These are phyloP conservation scores for Nadsonia fulvescens DNA, from an alignment of 805 yeast genomes.

Conservation along the genomic window DNA sequence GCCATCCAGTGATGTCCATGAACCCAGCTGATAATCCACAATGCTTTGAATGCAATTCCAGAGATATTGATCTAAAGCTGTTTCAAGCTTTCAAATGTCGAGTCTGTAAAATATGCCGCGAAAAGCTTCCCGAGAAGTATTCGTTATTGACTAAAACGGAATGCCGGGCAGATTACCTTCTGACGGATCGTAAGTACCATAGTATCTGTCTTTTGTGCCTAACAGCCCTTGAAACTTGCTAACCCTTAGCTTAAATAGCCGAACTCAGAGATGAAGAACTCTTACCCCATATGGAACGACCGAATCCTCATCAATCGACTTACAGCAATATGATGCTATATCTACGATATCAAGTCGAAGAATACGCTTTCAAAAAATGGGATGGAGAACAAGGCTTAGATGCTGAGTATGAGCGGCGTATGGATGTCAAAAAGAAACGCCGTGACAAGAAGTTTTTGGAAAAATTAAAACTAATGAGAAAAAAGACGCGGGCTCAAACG, in stretches of 20 bases:
- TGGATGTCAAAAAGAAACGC: conserved; percentile 48
- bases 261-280: conserved; percentile 58
- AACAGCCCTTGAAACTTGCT: background rate
- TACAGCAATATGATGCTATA: conserved; percentile 87
- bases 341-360: conserved; percentile 82
- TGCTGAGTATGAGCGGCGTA: conserved; percentile 80
- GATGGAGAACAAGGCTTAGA: conserved; percentile 78
- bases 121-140: conserved; percentile 67
- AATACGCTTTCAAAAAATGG: conserved; percentile 87
- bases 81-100: conserved; percentile 49
- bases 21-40: conserved; percentile 25
- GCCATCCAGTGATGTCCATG: conserved; percentile 6
- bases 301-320: conserved; percentile 84
- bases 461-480: conserved; percentile 74
- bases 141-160: conserved; percentile 88
- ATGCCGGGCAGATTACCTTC: conserved; percentile 75
- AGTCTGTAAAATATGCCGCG: conserved; percentile 68
- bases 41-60: conserved; percentile 67
- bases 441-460: conserved; percentile 63
- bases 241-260: no score
- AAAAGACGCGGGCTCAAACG: conserved; percentile 83
- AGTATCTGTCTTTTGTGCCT: background rate
- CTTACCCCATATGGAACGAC: conserved; percentile 65
- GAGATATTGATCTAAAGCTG: conserved; percentile 63
- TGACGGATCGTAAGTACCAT: conserved; percentile 45